Evolutionary conservation across 371 early-diverging fungal genomes (phyloP).

Genomic region (Mortierella sp.): DNA sequence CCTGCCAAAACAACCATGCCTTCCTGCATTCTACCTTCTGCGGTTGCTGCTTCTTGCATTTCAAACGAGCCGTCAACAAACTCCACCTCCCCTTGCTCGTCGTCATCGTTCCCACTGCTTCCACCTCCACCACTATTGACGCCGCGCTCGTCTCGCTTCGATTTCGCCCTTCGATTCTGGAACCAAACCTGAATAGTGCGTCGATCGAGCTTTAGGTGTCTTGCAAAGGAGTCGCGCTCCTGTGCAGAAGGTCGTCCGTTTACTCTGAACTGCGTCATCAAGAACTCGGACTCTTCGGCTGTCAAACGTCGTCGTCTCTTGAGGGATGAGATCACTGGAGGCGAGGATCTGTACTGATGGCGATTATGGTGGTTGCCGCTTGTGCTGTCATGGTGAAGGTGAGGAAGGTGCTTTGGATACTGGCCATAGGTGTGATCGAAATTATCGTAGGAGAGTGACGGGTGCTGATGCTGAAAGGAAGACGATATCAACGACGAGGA

Average conservation of each 20-base stretch:
- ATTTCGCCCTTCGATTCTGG: conserved; percentile 87
- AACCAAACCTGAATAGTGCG: conserved; percentile 94
- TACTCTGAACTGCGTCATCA: conserved; percentile 26
- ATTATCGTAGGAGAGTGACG: no score
- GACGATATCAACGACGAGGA: background rate
- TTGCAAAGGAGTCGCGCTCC: conserved; percentile 49
- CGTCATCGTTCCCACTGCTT: background rate
- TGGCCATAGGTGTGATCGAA: background rate
- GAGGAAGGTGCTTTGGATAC: background rate
- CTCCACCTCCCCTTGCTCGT: background rate
- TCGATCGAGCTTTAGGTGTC: conserved; percentile 44
- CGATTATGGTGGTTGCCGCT: background rate
- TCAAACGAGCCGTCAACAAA: background rate
- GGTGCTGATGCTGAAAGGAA: background rate
- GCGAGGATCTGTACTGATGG: background rate
- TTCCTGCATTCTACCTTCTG: background rate
- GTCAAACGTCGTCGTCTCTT: conserved; percentile 46
- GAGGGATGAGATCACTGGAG: conserved; percentile 8
- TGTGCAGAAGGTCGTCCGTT: conserved; percentile 46
- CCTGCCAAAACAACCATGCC: background rate
- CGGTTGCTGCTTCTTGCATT: background rate
- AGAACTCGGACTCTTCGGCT: conserved; percentile 25
- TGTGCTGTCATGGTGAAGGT: background rate
- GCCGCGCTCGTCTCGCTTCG: conserved; percentile 35
- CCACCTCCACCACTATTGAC: background rate